A percentile compares a stretch with the other conserved stretches of the same genome.
These are phyloP conservation scores for Plectosphaerella cucumerina DNA, from an alignment of 2,329 filamentous ascomycete species.

Conservation along the genomic window DNA sequence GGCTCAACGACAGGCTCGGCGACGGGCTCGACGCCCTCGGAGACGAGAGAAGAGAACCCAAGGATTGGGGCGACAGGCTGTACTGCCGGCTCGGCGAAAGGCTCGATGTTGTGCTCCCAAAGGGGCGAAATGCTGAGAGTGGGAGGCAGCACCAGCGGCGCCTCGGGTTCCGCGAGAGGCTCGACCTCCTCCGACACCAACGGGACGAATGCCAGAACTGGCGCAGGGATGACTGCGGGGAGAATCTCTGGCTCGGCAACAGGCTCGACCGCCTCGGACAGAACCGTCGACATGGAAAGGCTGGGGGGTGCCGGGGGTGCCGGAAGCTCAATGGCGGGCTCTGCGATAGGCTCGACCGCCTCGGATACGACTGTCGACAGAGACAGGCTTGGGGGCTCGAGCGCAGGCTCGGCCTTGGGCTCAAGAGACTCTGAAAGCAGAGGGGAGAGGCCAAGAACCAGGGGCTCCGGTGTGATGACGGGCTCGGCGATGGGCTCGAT, in stretches of 20 bases:
- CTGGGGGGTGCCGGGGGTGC: slow-evolving; percentile 7
- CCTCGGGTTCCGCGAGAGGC: slow-evolving; percentile 21
- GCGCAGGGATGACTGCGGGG: neutral
- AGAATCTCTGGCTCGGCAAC: slow-evolving; percentile 13
- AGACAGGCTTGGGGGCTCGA: neutral
- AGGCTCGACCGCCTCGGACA: slow-evolving; percentile 30
- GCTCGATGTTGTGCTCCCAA: slow-evolving; percentile 37
- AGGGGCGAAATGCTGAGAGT: slow-evolving; percentile 20
- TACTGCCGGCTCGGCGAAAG: slow-evolving; percentile 28
- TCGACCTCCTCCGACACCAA: slow-evolving; percentile 24
- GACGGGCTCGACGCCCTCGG: slow-evolving; percentile 24
- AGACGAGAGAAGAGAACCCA: slow-evolving; percentile 20
- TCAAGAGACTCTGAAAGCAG: slow-evolving; percentile 27
- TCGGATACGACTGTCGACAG: slow-evolving; percentile 13
- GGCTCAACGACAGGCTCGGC: slow-evolving; percentile 17
- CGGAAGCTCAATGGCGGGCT: slow-evolving; percentile 16
- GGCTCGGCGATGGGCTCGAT: slow-evolving; percentile 28
- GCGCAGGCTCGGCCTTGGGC: slow-evolving; percentile 21
- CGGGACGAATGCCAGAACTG: slow-evolving; percentile 18
- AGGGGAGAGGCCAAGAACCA: slow-evolving; percentile 20
- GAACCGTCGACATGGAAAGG: slow-evolving; percentile 26
- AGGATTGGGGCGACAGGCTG: slow-evolving; percentile 10
- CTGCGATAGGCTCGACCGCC: slow-evolving; percentile 26
- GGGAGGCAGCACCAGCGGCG: slow-evolving; percentile 6
- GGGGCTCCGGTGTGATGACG: slow-evolving; percentile 9